Evolutionary conservation across 2,329 filamentous ascomycete genomes (phyloP), one percentile per base, ranked within the genome.

Genomic region (Ophiocordyceps australis): DNA sequence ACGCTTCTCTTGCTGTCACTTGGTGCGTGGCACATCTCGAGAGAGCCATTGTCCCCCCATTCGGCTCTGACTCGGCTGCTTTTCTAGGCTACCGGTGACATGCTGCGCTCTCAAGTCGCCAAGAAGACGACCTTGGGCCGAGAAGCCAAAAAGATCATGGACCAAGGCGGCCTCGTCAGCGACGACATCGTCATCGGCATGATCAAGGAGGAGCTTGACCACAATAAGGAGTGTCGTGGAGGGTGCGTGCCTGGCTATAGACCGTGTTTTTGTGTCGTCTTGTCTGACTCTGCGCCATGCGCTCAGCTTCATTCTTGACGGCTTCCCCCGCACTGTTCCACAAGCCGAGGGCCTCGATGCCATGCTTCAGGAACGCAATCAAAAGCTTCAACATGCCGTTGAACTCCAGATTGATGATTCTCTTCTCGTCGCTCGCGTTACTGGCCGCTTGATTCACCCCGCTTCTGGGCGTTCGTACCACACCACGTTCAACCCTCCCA

Each of bases 71-170:
- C 28, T 13, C 38, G 30, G 28, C 20, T 28, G 31, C 29, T 30
- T 31, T 37, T 21, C n/a, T 33, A 94, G 85, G 89, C 89, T 36
- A 98, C 89, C 32, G 89, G 89, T 52, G 89, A 98, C 58, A 98
- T 98, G 89, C 71, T 98, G 47, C 83, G 89, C 47, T 92, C 85
- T 39, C 89, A 98, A 57, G 89, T 98, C 48, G 79, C 86, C 38
- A 91, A 92, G 62, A 94, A 95, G 74, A 98, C 89, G 30, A 58
- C 79, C 32, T 73, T 98, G 37, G 89, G 89, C 41, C 72, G 79
- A 49, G 83, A 94, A 63, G 89, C 89, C 38, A 98, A 98, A 75
- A 95, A 95, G 74, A 98, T 98, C 55, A 98, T 98, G 89, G 89
- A 98, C 50, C 78, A 86, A 52, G 89, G 89, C 43, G 86, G 86